phyloP scores from a whole-genome alignment of 164 flowering plant species.

The Aristolochia contorta region DNA sequence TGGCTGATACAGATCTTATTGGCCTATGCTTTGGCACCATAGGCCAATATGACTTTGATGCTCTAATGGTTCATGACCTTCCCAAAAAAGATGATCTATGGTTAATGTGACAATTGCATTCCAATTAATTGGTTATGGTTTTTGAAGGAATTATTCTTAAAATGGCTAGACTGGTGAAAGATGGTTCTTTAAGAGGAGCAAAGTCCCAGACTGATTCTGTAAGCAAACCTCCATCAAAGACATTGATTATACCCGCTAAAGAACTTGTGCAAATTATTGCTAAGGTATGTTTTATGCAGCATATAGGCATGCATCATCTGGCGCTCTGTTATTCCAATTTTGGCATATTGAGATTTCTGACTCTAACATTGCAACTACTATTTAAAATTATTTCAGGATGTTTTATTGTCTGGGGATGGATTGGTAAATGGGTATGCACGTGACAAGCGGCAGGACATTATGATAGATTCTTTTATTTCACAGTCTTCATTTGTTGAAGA shows the following conservation, averaged over 20 bases:
- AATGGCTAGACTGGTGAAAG: slow-evolving; percentile 76
- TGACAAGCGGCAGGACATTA: slow-evolving; percentile 55
- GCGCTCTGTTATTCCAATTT: neutral
- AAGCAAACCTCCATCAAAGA: slow-evolving; percentile 55
- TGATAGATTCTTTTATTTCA: slow-evolving; percentile 80
- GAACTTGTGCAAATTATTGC: slow-evolving; percentile 91
- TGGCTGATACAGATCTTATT: neutral
- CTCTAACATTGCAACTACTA: neutral
- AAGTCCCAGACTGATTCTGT: slow-evolving; percentile 35
- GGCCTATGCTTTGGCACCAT: neutral
- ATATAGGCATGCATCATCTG: too few relatives aligned
- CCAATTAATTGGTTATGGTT: neutral
- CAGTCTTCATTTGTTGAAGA: slow-evolving; percentile 59
- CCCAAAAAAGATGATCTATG: too few relatives aligned
- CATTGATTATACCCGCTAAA: slow-evolving; percentile 63
- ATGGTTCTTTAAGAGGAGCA: slow-evolving; percentile 43
- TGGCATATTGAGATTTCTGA: neutral
- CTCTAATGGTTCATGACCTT: neutral
- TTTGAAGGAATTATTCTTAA: slow-evolving; percentile 65
- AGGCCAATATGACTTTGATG: neutral
- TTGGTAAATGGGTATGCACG: slow-evolving; percentile 32
- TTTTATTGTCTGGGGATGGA: slow-evolving; percentile 50
- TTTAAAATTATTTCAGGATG: slow-evolving; percentile 43
- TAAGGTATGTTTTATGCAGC: slow-evolving; percentile 37
- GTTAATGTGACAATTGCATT: neutral